A percentile compares a stretch with the other conserved stretches of the same genome.
These are phyloP conservation scores for Wickerhamia fluorescens DNA, from an alignment of 805 yeast genomes.

Conservation along the genomic window DNA sequence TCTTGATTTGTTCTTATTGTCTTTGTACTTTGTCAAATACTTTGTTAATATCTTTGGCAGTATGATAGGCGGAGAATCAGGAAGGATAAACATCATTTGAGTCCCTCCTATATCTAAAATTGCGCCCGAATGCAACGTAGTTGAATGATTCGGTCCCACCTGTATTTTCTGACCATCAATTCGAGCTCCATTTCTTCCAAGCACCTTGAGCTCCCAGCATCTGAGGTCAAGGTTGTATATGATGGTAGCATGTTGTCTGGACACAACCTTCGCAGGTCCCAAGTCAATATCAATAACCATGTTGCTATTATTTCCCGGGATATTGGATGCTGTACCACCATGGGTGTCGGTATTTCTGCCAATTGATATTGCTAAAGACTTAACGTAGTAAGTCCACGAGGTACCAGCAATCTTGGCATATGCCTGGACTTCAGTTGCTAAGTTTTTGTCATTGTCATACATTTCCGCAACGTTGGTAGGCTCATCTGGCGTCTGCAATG, in stretches of 20 bases:
- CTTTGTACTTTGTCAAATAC: constrained; percentile 28
- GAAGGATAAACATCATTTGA: constrained; percentile 97
- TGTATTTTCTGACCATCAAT: constrained; percentile 64
- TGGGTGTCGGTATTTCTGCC: constrained; percentile 69
- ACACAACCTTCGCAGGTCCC: constrained; percentile 97
- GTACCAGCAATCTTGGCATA: constrained; percentile 93
- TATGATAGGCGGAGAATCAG: constrained; percentile 75
- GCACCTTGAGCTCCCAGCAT: constrained; percentile 77
- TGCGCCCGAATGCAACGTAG: constrained; percentile 76
- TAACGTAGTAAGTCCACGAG: constrained; percentile 92
- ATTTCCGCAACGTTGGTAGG: constrained; percentile 64
- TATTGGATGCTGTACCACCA: constrained; percentile 11
- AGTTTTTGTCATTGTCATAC: constrained; percentile 67
- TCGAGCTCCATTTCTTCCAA: constrained; percentile 91
- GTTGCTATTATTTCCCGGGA: constrained; percentile 1
- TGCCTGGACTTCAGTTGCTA: constrained; percentile 83
- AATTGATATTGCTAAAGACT: constrained; percentile 62
- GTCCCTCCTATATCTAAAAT: constrained; percentile 93
- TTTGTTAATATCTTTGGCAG: constrained; percentile 40
- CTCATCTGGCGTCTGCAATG: constrained; percentile 64
- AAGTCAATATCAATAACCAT: constrained; percentile 67
- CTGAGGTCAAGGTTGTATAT: constrained; percentile 68
- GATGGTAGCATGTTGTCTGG: constrained; percentile 83
- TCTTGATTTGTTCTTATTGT: constrained; percentile 14
- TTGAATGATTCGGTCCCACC: constrained; percentile 41